These are phyloP conservation scores for Psilocybe tampanensis DNA, from an alignment of 768 basidiomycete genomes.

Conservation along the genomic window DNA sequence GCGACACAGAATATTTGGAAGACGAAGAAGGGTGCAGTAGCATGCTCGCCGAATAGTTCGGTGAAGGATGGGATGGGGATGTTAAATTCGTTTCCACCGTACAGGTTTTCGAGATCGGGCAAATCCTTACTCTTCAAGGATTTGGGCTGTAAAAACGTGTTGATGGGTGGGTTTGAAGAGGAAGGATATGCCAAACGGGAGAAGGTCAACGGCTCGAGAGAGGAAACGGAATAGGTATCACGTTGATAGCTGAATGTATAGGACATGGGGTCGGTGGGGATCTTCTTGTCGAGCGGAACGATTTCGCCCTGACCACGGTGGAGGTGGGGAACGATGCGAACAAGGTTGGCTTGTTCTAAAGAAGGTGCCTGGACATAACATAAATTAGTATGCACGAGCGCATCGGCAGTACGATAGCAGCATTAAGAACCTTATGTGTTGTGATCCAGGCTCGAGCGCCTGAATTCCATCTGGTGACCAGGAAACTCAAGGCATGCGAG, in stretches of 20 bases:
- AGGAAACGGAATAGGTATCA: constrained; percentile 82
- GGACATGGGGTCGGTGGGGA: constrained; percentile 52
- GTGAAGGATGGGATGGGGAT: constrained; percentile 96
- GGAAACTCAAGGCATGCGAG: constrained; percentile 90
- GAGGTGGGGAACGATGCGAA: constrained; percentile 76
- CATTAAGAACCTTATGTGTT: constrained; percentile 63
- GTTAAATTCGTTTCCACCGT: constrained; percentile 94
- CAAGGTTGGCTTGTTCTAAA: constrained; percentile 73
- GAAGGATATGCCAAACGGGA: constrained; percentile 87
- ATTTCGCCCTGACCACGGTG: constrained; percentile 93
- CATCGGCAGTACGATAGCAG: not conserved
- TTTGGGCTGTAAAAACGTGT: constrained; percentile 61
- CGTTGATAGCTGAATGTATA: constrained; percentile 95
- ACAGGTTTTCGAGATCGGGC: constrained; percentile 60
- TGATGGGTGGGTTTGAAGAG: constrained; percentile 66
- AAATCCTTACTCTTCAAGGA: constrained; percentile 53
- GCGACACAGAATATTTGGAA: constrained; percentile 99
- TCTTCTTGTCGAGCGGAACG: constrained; percentile 70
- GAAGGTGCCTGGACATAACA: constrained; percentile 52
- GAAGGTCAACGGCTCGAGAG: constrained; percentile 63
- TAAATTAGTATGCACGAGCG: not conserved
- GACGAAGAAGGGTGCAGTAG: constrained; percentile 98
- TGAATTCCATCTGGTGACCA: constrained; percentile 89
- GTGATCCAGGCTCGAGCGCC: constrained; percentile 80
- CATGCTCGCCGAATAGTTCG: constrained; percentile 92